Conservation (phyloP, 495 filamentous ascomycete species). For the Neurospora tetrasperma region DNA sequence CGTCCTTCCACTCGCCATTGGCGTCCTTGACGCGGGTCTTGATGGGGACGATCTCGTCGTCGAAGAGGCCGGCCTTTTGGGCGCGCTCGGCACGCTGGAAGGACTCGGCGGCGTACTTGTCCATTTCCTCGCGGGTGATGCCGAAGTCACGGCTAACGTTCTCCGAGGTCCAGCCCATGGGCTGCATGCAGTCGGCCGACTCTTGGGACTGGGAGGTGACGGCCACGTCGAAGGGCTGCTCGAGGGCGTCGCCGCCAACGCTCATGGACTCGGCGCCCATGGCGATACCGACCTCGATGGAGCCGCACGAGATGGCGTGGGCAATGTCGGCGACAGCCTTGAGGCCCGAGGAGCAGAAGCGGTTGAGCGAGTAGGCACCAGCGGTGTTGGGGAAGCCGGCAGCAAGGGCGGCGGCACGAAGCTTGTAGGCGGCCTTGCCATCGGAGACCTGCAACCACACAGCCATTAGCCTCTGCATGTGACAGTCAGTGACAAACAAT, state of each 20-base stretch:
- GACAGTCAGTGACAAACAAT: neutral
- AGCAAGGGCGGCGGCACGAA: conserved; percentile 77
- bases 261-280: conserved; percentile 86
- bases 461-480: neutral
- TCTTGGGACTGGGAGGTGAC: conserved; percentile 65
- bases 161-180: conserved; percentile 97
- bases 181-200: conserved; percentile 74
- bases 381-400: conserved; percentile 91
- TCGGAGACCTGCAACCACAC: conserved; percentile 58
- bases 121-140: conserved; percentile 68
- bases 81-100: conserved; percentile 79
- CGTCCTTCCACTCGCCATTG: conserved; percentile 63
- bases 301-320: conserved; percentile 68
- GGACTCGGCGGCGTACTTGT: conserved; percentile 75
- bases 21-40: conserved; percentile 71
- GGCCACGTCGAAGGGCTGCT: conserved; percentile 64
- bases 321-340: conserved; percentile 93
- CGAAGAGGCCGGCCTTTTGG: conserved; percentile 88
- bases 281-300: conserved; percentile 80
- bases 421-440: conserved; percentile 77
- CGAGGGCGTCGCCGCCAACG: conserved; percentile 53
- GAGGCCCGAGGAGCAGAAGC: conserved; percentile 94
- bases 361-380: conserved; percentile 71
- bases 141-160: conserved; percentile 91
- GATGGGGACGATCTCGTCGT: conserved; percentile 91